Conservation (phyloP, 2,329 filamentous ascomycete species). For the Ascochyta viciae-villosae region DNA sequence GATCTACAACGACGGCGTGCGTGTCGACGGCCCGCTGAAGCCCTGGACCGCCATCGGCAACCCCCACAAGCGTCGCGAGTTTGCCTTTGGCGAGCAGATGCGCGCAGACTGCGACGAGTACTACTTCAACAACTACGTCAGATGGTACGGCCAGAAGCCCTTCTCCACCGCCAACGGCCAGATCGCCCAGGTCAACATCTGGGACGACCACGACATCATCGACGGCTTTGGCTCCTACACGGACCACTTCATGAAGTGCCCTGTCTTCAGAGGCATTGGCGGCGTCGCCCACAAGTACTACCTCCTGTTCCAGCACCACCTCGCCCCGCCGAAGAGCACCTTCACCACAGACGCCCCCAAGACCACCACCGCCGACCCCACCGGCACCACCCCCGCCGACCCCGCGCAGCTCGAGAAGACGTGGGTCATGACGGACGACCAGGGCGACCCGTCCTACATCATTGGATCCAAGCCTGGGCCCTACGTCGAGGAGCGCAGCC, state of each 20-base stretch:
- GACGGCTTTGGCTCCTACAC: conserved; percentile 72
- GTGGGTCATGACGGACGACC: conserved; percentile 69
- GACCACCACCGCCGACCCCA: conserved; percentile 56
- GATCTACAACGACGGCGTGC: conserved; percentile 78
- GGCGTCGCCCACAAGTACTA: conserved; percentile 67
- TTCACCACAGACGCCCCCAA: conserved; percentile 77
- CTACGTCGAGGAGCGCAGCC: conserved; percentile 68
- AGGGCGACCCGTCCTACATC: conserved; percentile 76
- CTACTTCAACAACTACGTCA: conserved; percentile 67
- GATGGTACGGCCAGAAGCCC: conserved; percentile 73
- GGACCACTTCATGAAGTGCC: conserved; percentile 70
- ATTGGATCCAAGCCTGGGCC: conserved; percentile 75
- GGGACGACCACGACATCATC: conserved; percentile 72
- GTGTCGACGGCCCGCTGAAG: conserved; percentile 81
- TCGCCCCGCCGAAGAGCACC: conserved; percentile 83
- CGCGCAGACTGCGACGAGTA: conserved; percentile 66
- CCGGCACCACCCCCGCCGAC: conserved; percentile 65
- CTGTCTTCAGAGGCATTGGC: conserved; percentile 70
- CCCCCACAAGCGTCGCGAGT: conserved; percentile 65
- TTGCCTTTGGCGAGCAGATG: conserved; percentile 70
- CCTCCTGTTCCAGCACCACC: conserved; percentile 74
- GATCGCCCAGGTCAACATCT: conserved; percentile 70
- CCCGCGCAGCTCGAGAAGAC: conserved; percentile 75
- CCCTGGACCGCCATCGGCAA: conserved; percentile 67
- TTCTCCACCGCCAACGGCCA: conserved; percentile 67